Conservation (phyloP, 163 green algal species). For the Coccomyxa subellipsoidea region DNA sequence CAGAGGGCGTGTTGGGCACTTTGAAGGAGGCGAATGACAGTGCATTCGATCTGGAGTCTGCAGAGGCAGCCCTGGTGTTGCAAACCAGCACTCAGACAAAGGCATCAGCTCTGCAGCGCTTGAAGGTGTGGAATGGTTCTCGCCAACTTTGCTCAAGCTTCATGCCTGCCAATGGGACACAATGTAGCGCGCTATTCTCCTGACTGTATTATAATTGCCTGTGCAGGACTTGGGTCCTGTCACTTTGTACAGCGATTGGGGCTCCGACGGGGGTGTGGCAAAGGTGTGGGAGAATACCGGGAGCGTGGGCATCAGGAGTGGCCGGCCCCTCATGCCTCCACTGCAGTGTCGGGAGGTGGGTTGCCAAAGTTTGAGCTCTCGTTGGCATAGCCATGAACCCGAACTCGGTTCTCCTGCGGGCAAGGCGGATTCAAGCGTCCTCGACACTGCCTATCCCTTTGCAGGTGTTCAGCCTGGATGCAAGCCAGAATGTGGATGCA, state of each 20-base stretch:
- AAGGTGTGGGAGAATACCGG: neutral
- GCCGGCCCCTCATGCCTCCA: neutral
- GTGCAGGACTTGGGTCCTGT: constrained; percentile 13
- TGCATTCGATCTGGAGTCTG: neutral
- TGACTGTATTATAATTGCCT: too few species aligned
- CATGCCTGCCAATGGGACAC: too few species aligned
- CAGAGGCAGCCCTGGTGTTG: neutral
- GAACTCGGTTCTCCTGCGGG: too few species aligned
- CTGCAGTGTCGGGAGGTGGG: constrained; percentile 4
- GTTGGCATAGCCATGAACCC: too few species aligned
- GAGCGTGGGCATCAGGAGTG: neutral
- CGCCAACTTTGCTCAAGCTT: neutral
- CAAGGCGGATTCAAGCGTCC: too few species aligned
- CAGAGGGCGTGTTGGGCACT: too few species aligned
- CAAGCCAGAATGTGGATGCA: neutral
- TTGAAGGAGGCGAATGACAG: neutral
- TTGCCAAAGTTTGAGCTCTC: neutral
- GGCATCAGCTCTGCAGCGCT: constrained; percentile 17
- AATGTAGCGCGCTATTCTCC: too few species aligned
- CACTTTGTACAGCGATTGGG: neutral
- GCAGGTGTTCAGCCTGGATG: constrained; percentile 11
- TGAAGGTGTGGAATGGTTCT: constrained; percentile 14
- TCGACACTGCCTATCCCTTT: neutral
- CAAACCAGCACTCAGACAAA: neutral
- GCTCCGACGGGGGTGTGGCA: neutral